Percentiles rank a stretch among this genome's conserved stretches.
Conservation (phyloP, 805 yeast genomes). For the Kazachstania africana region DNA sequence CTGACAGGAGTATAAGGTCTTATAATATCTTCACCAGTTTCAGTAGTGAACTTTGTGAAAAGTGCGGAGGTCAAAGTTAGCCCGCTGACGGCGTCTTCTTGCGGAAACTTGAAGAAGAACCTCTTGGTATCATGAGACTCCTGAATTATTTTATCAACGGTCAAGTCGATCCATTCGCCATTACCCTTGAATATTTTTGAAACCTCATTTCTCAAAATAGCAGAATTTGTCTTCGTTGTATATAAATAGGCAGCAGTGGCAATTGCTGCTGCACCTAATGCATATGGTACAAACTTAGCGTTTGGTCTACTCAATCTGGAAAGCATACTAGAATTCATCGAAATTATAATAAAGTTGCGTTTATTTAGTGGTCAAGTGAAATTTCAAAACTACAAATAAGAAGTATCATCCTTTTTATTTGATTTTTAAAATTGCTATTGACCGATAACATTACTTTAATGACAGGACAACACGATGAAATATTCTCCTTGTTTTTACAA, state of each 20-base stretch:
- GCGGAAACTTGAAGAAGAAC: conserved; percentile 58
- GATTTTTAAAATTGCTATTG: no score
- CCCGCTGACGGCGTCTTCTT: conserved; percentile 60
- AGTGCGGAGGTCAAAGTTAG: conserved; percentile 68
- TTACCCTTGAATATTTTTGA: conserved; percentile 45
- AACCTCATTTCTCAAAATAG: conserved; percentile 30
- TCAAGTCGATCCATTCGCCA: conserved; percentile 62
- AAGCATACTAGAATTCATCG: no score
- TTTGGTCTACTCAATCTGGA: no score
- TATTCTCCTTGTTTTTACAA: no score
- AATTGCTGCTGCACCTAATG: conserved; percentile 36
- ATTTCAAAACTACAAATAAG: no score
- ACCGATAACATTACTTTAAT: no score
- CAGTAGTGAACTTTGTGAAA: conserved; percentile 68
- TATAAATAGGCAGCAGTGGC: conserved; percentile 9
- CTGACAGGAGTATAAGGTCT: conserved; percentile 86
- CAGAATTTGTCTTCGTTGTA: conserved; percentile 5
- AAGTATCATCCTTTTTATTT: no score
- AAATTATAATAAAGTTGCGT: no score
- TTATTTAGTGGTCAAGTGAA: no score
- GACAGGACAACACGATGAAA: no score
- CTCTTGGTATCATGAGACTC: conserved; percentile 55
- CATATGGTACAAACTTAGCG: not conserved
- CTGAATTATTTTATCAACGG: conserved; percentile 31
- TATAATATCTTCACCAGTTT: conserved; percentile 76